A percentile compares a stretch with the other conserved stretches of the same genome.
phyloP scores from a whole-genome alignment of 441 rosid genomes.

The Viola pubescens region DNA sequence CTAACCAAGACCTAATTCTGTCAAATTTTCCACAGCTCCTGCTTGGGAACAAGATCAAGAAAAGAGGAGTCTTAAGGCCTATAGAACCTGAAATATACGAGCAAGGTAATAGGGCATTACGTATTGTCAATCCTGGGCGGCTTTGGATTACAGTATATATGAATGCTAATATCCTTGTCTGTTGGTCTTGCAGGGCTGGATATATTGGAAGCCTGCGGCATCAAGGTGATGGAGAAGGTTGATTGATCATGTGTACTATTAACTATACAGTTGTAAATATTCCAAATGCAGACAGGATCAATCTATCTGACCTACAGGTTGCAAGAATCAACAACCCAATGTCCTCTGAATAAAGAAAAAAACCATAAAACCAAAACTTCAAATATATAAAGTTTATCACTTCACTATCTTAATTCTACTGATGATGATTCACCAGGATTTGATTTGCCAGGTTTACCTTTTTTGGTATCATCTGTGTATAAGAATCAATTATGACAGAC shows the following conservation, averaged over 20 bases:
- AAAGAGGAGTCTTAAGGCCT: slow-evolving; percentile 79
- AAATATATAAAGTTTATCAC: not conserved
- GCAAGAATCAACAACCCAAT: no score
- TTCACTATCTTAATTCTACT: slow-evolving; percentile 1
- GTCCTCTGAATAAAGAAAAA: no score
- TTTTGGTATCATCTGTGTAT: not conserved
- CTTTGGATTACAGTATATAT: not conserved
- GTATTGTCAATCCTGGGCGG: not conserved
- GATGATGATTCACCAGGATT: not conserved
- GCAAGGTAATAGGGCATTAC: slow-evolving; percentile 46
- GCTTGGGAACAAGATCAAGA: slow-evolving; percentile 66
- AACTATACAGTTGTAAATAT: not conserved
- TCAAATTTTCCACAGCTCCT: slow-evolving; percentile 42
- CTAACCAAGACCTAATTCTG: not conserved
- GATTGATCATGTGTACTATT: slow-evolving; percentile 20
- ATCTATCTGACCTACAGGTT: no score
- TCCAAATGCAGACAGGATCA: no score
- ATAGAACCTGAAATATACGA: slow-evolving; percentile 71
- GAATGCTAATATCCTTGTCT: slow-evolving; percentile 1
- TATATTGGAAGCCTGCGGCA: slow-evolving; percentile 66
- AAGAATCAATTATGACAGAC: slow-evolving; percentile 3
- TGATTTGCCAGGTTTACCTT: not conserved
- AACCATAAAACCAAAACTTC: no score
- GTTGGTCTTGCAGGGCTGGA: slow-evolving; percentile 60
- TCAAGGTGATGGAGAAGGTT: slow-evolving; percentile 60